Evolutionary conservation across 1,284 basidiomycete species (phyloP).

Genomic region (Ganoderma lucidum): DNA sequence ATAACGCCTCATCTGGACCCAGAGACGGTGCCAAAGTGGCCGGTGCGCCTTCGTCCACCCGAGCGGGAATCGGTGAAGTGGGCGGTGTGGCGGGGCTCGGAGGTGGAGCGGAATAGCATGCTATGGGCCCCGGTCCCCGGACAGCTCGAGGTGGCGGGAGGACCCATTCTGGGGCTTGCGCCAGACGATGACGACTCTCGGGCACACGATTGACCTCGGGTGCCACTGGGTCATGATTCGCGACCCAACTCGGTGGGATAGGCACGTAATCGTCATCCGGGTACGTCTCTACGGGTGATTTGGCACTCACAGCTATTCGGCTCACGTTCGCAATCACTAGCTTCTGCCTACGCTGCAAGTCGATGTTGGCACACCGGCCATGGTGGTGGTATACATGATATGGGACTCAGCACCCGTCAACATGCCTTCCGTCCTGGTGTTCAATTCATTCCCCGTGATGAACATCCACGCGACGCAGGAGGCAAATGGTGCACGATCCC

Average conservation of each 20-base stretch:
- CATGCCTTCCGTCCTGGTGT: no score
- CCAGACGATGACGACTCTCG: slow-evolving; percentile 44
- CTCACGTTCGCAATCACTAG: slow-evolving; percentile 28
- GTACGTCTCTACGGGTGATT: slow-evolving; percentile 28
- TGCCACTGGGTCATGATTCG: slow-evolving; percentile 37
- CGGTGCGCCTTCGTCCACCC: no score
- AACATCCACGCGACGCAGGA: slow-evolving; percentile 43
- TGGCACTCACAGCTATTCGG: no score
- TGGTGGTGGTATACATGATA: slow-evolving; percentile 41
- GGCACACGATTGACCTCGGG: slow-evolving; percentile 39
- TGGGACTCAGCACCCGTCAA: slow-evolving; percentile 5
- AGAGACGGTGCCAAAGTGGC: no score
- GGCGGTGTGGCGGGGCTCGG: no score
- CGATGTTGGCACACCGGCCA: slow-evolving; percentile 40
- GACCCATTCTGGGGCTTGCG: slow-evolving; percentile 48
- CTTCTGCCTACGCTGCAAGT: slow-evolving; percentile 40
- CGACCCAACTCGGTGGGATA: slow-evolving; percentile 31
- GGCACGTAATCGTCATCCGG: slow-evolving; percentile 41
- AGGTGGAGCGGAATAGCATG: no score
- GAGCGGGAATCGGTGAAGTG: no score
- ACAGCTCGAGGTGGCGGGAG: slow-evolving; percentile 25
- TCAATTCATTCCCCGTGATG: slow-evolving; percentile 16
- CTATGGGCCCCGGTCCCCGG: no score
- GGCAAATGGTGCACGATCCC: slow-evolving; percentile 46
- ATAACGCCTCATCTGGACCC: no score